phyloP scores from a whole-genome alignment of 1,284 basidiomycete species.

The Cutaneotrichosporon daszewskae region DNA sequence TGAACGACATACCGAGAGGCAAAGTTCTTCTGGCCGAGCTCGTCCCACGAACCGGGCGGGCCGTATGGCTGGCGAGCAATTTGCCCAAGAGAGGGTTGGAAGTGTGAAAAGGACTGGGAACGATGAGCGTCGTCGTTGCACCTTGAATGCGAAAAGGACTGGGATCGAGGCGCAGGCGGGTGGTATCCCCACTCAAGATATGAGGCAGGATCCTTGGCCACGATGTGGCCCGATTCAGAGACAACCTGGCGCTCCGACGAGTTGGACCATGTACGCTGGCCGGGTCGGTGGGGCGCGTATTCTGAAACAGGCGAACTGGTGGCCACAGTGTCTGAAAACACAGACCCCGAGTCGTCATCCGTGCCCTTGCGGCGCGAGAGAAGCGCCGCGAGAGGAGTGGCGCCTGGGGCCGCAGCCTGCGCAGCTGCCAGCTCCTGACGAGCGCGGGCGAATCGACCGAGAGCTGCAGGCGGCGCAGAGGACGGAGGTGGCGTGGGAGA shows the following conservation, averaged over 20 bases:
- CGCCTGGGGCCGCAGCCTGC: constrained; percentile 12
- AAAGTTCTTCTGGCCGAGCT: constrained; percentile 83
- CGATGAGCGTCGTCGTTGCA: too few species aligned
- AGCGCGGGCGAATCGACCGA: constrained; percentile 34
- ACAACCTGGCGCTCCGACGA: constrained; percentile 13
- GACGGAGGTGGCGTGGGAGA: constrained; percentile 4
- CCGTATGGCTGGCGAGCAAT: constrained; percentile 71
- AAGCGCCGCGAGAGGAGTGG: constrained; percentile 14
- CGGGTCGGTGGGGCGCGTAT: background rate
- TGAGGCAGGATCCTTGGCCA: constrained; percentile 11
- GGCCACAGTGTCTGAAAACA: constrained; percentile 9
- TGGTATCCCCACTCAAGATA: constrained; percentile 16
- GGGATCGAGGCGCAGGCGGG: constrained; percentile 14
- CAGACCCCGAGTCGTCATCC: constrained; percentile 17
- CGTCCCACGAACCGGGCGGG: constrained; percentile 75
- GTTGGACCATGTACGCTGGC: constrained; percentile 12
- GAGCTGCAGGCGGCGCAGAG: constrained; percentile 5
- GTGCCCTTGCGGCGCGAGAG: constrained; percentile 18
- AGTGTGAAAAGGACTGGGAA: background rate
- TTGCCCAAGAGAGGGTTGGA: background rate
- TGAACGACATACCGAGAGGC: constrained; percentile 46
- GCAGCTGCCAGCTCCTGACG: constrained; percentile 22
- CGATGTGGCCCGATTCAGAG: constrained; percentile 13
- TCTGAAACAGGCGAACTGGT: constrained; percentile 14
- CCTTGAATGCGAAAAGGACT: constrained; percentile 19